Conservation (phyloP, 495 filamentous ascomycete genomes). For the Cladorrhinum samala region DNA sequence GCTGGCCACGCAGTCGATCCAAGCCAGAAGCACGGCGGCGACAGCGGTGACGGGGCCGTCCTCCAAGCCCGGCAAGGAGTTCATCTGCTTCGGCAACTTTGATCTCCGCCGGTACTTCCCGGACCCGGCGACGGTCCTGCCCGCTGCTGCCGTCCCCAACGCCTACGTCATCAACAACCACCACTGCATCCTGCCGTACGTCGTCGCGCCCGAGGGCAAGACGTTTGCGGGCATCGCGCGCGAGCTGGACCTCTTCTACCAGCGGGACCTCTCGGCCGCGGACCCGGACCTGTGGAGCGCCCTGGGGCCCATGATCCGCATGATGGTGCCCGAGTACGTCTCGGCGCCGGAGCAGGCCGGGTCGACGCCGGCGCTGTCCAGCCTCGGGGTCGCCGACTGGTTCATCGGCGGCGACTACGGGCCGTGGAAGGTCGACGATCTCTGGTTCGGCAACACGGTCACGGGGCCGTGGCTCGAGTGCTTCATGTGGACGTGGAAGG, state of each 20-base stretch:
- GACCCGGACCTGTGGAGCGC: slow-evolving; percentile 1
- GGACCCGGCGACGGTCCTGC: too few relatives aligned
- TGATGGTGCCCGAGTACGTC: background rate
- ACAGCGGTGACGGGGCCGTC: background rate
- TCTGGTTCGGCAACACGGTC: slow-evolving; percentile 7
- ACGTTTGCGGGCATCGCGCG: background rate
- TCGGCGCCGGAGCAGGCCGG: background rate
- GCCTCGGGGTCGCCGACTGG: slow-evolving; percentile 2
- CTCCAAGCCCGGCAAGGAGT: background rate
- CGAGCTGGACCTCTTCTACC: slow-evolving; percentile 1
- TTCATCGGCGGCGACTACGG: background rate
- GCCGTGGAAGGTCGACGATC: slow-evolving; percentile 3
- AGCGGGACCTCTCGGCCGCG: background rate
- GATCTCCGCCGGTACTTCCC: slow-evolving; percentile 8
- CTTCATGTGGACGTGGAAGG: slow-evolving; percentile 8
- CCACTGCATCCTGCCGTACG: slow-evolving; percentile 3
- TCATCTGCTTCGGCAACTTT: slow-evolving; percentile 7
- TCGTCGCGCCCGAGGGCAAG: background rate
- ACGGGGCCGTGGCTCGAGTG: slow-evolving; percentile 5
- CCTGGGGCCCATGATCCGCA: slow-evolving; percentile 1
- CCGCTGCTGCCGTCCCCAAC: background rate
- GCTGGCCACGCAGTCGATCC: slow-evolving; percentile 5
- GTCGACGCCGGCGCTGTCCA: slow-evolving; percentile 4
- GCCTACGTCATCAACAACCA: background rate
- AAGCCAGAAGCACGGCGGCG: background rate